phyloP scores from a whole-genome alignment of 1,284 basidiomycete genomes.

The Moesziomyces sp. region DNA sequence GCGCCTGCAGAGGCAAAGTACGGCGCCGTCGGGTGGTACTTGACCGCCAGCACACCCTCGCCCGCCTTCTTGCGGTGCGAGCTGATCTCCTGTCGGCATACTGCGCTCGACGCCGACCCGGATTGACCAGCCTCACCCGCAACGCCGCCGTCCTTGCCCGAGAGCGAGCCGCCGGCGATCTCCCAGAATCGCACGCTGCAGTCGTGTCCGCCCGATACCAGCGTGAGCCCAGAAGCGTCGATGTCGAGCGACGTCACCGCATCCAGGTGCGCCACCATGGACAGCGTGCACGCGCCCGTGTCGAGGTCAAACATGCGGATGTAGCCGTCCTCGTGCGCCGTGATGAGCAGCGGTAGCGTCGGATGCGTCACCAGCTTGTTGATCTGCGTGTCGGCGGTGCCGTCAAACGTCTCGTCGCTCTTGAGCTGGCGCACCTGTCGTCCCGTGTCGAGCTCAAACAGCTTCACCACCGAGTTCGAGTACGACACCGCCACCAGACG shows the following conservation, averaged over 20 bases:
- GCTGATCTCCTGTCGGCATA: slow-evolving; percentile 88
- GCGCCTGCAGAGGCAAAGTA: slow-evolving; percentile 92
- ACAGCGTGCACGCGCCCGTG: slow-evolving; percentile 84
- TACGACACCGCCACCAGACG: slow-evolving; percentile 78
- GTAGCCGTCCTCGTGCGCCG: slow-evolving; percentile 92
- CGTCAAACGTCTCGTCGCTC: slow-evolving; percentile 76
- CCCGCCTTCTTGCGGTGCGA: slow-evolving; percentile 81
- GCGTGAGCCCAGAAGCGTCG: slow-evolving; percentile 83
- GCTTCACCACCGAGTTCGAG: slow-evolving; percentile 86
- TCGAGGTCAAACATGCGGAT: slow-evolving; percentile 87
- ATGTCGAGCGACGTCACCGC: slow-evolving; percentile 90
- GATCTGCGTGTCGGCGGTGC: slow-evolving; percentile 77
- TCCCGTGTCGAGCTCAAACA: slow-evolving; percentile 87
- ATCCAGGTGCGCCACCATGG: slow-evolving; percentile 89
- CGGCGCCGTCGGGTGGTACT: slow-evolving; percentile 84
- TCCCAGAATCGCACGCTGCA: slow-evolving; percentile 96
- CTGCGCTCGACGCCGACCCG: slow-evolving; percentile 65
- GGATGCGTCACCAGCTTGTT: slow-evolving; percentile 92
- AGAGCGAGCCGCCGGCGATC: slow-evolving; percentile 72
- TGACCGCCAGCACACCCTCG: slow-evolving; percentile 89
- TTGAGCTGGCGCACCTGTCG: slow-evolving; percentile 78
- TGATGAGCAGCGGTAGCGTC: slow-evolving; percentile 85
- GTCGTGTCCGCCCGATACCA: slow-evolving; percentile 91
- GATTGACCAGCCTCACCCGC: slow-evolving; percentile 5
- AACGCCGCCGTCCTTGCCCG: slow-evolving; percentile 13